These are phyloP conservation scores for Leishmania aethiopica DNA, from an alignment of 208 protist species.

Conservation along the genomic window DNA sequence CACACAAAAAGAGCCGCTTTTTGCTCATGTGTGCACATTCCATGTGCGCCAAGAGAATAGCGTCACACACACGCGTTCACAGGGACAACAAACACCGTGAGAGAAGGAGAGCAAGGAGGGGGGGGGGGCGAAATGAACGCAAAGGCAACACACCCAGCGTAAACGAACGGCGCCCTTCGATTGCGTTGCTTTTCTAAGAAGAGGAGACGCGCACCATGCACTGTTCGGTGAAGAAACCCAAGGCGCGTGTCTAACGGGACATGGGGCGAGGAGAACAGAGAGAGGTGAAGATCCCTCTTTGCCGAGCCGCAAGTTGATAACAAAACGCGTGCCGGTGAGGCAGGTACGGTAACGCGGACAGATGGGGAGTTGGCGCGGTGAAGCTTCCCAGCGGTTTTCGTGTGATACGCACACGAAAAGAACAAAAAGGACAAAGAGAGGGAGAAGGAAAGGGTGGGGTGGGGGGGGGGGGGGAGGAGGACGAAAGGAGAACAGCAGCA, in stretches of 20 bases:
- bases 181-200: not conserved
- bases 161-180: not conserved
- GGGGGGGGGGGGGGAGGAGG: not conserved
- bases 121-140: not conserved
- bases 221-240: no score
- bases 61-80: not conserved
- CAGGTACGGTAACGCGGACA: not conserved
- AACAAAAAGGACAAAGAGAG: constrained; percentile 2
- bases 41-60: constrained; percentile 7
- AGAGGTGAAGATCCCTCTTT: not conserved
- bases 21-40: not conserved
- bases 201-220: no score
- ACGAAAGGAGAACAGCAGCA: not conserved
- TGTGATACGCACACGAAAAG: constrained; percentile 6
- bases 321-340: not conserved
- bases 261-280: no score
- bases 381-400: not conserved
- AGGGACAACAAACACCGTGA: not conserved
- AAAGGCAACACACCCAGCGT: not conserved
- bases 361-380: not conserved
- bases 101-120: not conserved
- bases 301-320: not conserved
- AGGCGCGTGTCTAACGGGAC: not conserved
- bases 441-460: not conserved
- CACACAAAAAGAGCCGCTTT: no score